Evolutionary conservation across 441 rosid species (phyloP), one percentile per base, ranked within the genome.

Genomic region (Populus trichocarpa): DNA sequence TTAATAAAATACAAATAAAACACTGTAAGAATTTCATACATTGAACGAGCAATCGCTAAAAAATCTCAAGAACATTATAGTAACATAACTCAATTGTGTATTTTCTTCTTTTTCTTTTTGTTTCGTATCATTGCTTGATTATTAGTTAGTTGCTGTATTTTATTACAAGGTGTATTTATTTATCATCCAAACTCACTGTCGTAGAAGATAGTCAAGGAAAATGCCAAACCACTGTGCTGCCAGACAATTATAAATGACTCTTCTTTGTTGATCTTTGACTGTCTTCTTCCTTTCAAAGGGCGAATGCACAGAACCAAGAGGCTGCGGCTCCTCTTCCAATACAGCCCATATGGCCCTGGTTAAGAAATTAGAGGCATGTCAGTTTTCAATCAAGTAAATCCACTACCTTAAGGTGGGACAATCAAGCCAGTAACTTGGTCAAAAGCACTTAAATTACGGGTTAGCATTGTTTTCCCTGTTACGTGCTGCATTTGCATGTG

Each of bases 281-380:
- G 23, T 26, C 22, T 65, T 50, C 67, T 9, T 9, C 59, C n/a
- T 28, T 38, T 23, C 63, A 36, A 77, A 11, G 75, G 66, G 35
- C 75, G 70, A 64, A 4, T 38, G 20, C 57, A 70, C n/a, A 35
- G 16, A 70, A 64, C 32, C 79, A 6, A 26, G 25, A 14, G 38
- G 32, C 36, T 33, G 3, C 23, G 70, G 75, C 80, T 70, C 42
- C 75, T 38, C 65, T 64, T 30, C 59, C 40, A 77, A 77, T 1
- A 6, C 42, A 78, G 16, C 13, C 53, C 73, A 69, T 69, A 35
- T 53, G 73, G 23, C 20, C 5, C 9, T 0, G 22, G 14, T 16
- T 13, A 2, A 50, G 25, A 7, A 4, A 64, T 13, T 32, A 11
- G 2, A 33, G 4, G 18, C 1, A 9, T 66, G 42, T 65, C 42